Base-by-base conservation (phyloP, 306 rosid species). In the Acacia melanoxylon region DNA sequence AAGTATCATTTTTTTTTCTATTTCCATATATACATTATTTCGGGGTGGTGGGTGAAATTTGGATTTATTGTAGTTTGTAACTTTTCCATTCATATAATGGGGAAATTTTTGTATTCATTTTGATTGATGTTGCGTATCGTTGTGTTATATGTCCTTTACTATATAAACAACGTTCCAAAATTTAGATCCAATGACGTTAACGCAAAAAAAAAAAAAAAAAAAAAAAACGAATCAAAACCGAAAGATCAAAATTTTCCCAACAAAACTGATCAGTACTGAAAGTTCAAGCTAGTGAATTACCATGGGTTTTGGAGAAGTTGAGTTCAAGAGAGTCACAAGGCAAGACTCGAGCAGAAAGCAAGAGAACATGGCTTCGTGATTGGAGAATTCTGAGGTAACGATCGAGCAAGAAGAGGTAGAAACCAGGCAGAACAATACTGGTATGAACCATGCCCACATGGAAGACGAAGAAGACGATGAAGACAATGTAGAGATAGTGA, bases 351-450 rank as follows among this genome's bases (percentile, higher is more conserved):
- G 90, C 79, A 3, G 92, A 90, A 68, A 90, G 61, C 40, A 92
- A 37, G 4, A 82, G 90, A 68, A 87, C 88, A 7, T 66, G 76
- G 1, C 25, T 81, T 1, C 81, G 77, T 27, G 97, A 94, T 67
- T 92, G 97, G 5, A 92, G 82, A 62, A 91, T 87, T 48, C 98
- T 78, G 4, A 94, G 61, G 87, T 2, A 92, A 33, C 98, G 97
- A 68, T 94, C 98, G 20, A 94, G 71, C 52, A 90, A 0, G 82
- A 94, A 94, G 84, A 94, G 97, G 87, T 85, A 92, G 82, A 92
- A 90, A 65, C 91, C 89, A 16, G 98, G 98, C 69, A 94, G 92
- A 92, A 90, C 88, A 0, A 83, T 82, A 83, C 77, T 84, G 0
- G 91, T 3, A 59, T 46, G 84, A 20, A 90, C 42, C 40, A 94